Percentiles rank a stretch among this genome's conserved stretches.
Conservation (phyloP, 805 yeast species). For the Ogataea ramenticola region DNA sequence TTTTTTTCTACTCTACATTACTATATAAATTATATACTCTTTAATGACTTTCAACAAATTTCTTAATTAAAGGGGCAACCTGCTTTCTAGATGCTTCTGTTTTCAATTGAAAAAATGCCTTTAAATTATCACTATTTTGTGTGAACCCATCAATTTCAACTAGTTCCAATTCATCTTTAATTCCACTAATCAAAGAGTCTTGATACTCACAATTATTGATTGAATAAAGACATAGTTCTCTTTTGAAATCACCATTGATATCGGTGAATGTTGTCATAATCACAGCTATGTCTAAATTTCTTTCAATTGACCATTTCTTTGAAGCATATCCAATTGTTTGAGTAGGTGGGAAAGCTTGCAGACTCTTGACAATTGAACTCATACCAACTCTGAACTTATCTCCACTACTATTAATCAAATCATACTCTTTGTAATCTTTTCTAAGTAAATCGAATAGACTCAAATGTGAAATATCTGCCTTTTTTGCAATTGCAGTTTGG, state of each 20-base stretch:
- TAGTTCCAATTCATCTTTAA: constrained; percentile 16
- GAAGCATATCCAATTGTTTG: constrained; percentile 18
- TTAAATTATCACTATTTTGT: not conserved
- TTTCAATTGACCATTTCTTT: constrained; percentile 19
- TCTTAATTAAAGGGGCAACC: constrained; percentile 58
- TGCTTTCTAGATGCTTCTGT: constrained; percentile 73
- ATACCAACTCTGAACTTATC: constrained; percentile 49
- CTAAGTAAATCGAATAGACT: constrained; percentile 53
- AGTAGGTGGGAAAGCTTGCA: constrained; percentile 39
- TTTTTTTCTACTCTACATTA: not conserved
- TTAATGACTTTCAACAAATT: constrained; percentile 3
- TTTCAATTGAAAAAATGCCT: constrained; percentile 40
- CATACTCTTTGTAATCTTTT: constrained; percentile 76
- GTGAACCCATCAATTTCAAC: constrained; percentile 1
- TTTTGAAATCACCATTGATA: constrained; percentile 23
- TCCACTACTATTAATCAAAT: not conserved
- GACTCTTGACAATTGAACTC: constrained; percentile 62
- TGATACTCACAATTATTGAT: constrained; percentile 3
- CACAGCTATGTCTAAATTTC: constrained; percentile 26
- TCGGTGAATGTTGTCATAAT: constrained; percentile 42
- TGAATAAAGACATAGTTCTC: constrained; percentile 35
- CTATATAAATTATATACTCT: not conserved
- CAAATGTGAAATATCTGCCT: constrained; percentile 58
- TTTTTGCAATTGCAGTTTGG: constrained; percentile 36
- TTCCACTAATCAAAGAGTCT: constrained; percentile 5